Evolutionary conservation across 202 grass and related monocot genomes (phyloP), one percentile per base, ranked within the genome.

Genomic region (Setaria viridis): DNA sequence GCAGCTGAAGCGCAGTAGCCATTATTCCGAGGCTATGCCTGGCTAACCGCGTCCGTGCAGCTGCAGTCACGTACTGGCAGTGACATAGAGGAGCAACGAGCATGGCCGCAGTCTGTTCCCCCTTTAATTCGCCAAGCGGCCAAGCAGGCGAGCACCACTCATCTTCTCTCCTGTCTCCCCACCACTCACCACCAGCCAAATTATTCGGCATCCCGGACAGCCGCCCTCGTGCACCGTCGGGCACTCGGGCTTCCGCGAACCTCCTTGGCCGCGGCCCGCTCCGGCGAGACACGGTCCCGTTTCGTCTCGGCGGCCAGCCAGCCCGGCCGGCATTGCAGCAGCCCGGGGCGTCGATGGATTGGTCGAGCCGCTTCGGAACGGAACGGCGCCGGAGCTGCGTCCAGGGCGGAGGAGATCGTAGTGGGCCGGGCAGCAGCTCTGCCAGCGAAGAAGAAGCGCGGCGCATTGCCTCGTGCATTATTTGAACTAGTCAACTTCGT

Each of bases 61-160:
- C 83, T 42, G 37, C 60, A 51, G 49, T 43, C 9, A 12, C 57
- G 0, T 10, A 19, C 49, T 13, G 50, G 33, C 64, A 39, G 56
- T 69, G 82, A 53, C 88, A 82, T 51, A 30, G 57, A 17, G 84
- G 73, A 16, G 67, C 80, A 87, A 51, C 42, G 82, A 4, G 37
- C 66, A 15, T 53, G 6, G 4, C 42, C 42, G 60, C 15, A 88
- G 67, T 7, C 71, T 77, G 81, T 73, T 0, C 49, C 29, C 55
- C 39, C 47, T 80, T 85, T 2, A 89, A 80, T 84, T 57, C 76
- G 39, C 50, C 72, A 64, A 41, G 53, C 39, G 17, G 35, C 67
- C 62, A 68, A 53, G 6, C 39, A 41, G 17, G 41, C 55, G 33
- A 11, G 7, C 37, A 21, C 65, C 63, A 67, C 33, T 33, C 62